Base-by-base conservation (phyloP, 78 protist species). In the Chrysochromulina tobinii region DNA sequence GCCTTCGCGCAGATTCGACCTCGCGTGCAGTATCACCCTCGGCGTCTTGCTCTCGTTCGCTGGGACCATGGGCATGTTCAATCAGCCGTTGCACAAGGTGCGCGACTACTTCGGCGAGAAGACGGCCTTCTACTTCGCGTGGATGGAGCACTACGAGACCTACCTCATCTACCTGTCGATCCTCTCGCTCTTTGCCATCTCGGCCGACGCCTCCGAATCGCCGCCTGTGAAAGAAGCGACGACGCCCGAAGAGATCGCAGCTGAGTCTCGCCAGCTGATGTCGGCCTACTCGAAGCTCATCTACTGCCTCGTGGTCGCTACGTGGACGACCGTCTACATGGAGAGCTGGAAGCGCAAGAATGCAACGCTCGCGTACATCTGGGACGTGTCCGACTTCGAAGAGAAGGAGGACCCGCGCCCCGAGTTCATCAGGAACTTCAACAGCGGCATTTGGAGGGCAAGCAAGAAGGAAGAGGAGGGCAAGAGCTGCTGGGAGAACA, bases 301-400 rank as follows among this genome's bases (percentile, higher is more conserved):
- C 68, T 89, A 15, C 68, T 23, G 77, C 50, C 8, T 77, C 21
- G 18, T 61, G 55, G 6, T 89, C 25, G 5, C 18, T 18, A 1
- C 89, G 48, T 90, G 93, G 94, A 0, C 54, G 53, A 86, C 91
- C 27, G 11, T 53, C 79, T 77, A 94, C 61, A 20, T 57, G 5
- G 95, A 95, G 55, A 53, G 58, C 50, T 95, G 96, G 96, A 85
- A 88, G 92, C 72, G 93, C 15, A 53, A 23, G 15, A 20, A 68
- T 25, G 23, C 84, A 18, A 2, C 3, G 18, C 7, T 59, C 0
- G 89, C 51, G 17, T 69, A 50, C 54, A 2, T 9, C 17, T 94
- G 90, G 90, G 91, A 68, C 61, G n/a, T 48, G 48, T 8, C 12
- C 18, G 79, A 68, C 20, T 92, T 15, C 27, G 69, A 38, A 15